A percentile compares a stretch with the other conserved stretches of the same genome.
These are phyloP conservation scores for Scheffersomyces insectosa DNA, from an alignment of 1,139 yeast genomes.

Conservation along the genomic window DNA sequence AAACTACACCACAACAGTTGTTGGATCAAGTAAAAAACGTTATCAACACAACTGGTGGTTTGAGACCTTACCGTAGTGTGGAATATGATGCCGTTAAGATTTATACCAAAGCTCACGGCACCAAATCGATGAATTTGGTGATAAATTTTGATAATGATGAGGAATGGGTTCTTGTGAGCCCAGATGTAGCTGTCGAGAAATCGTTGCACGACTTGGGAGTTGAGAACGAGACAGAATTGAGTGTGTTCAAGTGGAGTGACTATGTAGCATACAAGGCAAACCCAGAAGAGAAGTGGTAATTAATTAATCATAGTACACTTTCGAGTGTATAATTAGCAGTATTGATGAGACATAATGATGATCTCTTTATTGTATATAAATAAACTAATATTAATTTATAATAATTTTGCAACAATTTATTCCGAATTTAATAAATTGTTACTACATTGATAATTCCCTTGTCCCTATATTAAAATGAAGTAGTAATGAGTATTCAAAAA, in stretches of 20 bases:
- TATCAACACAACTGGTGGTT: constrained; percentile 65
- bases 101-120: constrained; percentile 92
- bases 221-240: constrained; percentile 89
- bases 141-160: constrained; percentile 84
- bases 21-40: constrained; percentile 45
- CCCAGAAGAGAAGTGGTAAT: constrained; percentile 89
- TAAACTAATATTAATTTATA: no score
- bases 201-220: constrained; percentile 67
- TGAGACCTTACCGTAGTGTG: constrained; percentile 83
- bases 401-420: no score
- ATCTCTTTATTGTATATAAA: no score
- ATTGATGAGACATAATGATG: no score
- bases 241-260: constrained; percentile 67
- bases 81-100: constrained; percentile 75
- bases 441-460: no score
- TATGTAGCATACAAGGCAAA: constrained; percentile 70
- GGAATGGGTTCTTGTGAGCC: constrained; percentile 57
- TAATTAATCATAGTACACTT: no score
- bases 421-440: no score
- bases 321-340: no score
- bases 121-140: constrained; percentile 89
- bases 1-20: constrained; percentile 66
- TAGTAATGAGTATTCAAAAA: no score
- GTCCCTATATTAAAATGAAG: no score
- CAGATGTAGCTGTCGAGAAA: constrained; percentile 34